Base-by-base conservation (phyloP, 768 basidiomycete species). In the Agrocybe praecox region DNA sequence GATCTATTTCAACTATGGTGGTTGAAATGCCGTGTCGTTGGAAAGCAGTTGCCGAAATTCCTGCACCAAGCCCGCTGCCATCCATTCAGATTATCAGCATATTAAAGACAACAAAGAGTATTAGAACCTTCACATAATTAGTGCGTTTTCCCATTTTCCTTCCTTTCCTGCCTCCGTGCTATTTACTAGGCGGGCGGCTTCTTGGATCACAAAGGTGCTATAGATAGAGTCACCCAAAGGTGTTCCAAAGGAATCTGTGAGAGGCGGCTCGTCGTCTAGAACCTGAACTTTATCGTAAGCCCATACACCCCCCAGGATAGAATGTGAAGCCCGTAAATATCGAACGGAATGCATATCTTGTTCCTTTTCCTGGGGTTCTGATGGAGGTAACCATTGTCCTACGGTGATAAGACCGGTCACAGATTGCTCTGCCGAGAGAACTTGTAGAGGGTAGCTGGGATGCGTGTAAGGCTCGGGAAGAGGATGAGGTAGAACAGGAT, bases 1-100 rank as follows among this genome's bases (percentile, higher is more conserved):
- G 92, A 67, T 98, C 96, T 57, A 96, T 91, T 71, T 98, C 96
- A n/a, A 96, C 83, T 47, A 96, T 82, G 1, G 94, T 92, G 5
- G 89, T 88, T 6, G 80, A 76, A 23, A 96, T 73, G 18, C 80
- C 80, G 58, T 92, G 90, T 22, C 80, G 77, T 46, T 83, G 76
- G 61, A 98, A 86, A 0, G 92, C 81, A 43, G 85, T 82, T 0
- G 92, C 88, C 2, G 92, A 87, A 52, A 92, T 86, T 6, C 96
- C 96, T 18, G 84, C 80, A 18, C 96, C 96, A 29, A 98, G 83
- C 11, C 96, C 96, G 70, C 96, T 97, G 64, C 56, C 48, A 57
- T 32, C 26, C 26, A 8, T 40, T 40, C 19, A 47, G 48, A 24
- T 49, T 26, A 62, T 40, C 56, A 53, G 40, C 65, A 50, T 63